Conservation (phyloP, 2,329 filamentous ascomycete species). For the Beauveria sp. region DNA sequence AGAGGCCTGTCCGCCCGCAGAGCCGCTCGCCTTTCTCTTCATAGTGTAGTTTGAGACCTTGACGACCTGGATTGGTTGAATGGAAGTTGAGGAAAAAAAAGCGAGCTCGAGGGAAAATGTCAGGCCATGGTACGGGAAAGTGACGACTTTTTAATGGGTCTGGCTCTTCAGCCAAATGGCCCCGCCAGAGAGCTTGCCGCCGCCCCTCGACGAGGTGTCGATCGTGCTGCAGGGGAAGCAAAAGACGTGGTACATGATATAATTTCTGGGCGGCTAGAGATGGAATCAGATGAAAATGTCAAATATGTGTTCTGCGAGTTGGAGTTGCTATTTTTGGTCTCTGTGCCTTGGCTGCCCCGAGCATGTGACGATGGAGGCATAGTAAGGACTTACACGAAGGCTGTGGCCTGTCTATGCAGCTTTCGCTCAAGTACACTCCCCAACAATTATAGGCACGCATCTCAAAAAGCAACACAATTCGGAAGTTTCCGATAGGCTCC, state of each 20-base stretch:
- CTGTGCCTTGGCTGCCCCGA: not conserved
- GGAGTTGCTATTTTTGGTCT: not conserved
- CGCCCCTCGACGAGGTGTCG: not conserved
- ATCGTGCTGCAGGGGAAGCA: not conserved
- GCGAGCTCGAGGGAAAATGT: not conserved
- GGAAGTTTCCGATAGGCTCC: too few relatives aligned
- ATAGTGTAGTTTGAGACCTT: not conserved
- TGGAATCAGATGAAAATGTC: too few relatives aligned
- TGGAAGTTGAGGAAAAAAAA: not conserved
- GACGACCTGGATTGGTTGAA: not conserved
- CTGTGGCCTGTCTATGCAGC: too few relatives aligned
- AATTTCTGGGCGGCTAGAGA: not conserved
- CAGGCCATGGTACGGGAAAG: conserved; percentile 6
- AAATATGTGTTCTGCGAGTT: not conserved
- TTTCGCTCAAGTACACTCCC: not conserved
- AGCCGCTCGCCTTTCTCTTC: conserved; percentile 10
- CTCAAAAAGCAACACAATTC: too few relatives aligned
- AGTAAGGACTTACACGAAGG: too few relatives aligned
- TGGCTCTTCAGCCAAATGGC: not conserved
- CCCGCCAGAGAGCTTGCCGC: not conserved
- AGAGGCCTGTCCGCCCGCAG: not conserved
- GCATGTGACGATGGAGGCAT: too few relatives aligned
- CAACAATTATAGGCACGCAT: too few relatives aligned
- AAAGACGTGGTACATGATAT: not conserved
- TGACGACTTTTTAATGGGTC: conserved; percentile 11